Evolutionary conservation across 2,329 filamentous ascomycete species (phyloP).

Genomic region (Remersonia thermophila): DNA sequence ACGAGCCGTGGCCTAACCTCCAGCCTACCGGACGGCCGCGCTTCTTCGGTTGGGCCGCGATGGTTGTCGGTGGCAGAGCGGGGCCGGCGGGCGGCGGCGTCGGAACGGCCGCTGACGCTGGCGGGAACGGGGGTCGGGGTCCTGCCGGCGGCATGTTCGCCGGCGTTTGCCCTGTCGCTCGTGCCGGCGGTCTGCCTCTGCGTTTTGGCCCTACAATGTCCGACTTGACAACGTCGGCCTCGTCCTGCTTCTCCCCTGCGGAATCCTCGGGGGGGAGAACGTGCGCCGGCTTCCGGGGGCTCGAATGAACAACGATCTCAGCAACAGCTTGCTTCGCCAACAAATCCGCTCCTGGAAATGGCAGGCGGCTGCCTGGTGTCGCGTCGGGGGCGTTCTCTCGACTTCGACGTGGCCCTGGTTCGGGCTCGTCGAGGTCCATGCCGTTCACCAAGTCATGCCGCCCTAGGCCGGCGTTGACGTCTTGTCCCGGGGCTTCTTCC

Average conservation of each 20-base stretch:
- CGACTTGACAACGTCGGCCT: conserved; percentile 9
- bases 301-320: conserved; percentile 10
- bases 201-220: conserved; percentile 7
- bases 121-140: no score
- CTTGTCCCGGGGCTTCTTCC: neutral
- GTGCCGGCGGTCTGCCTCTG: neutral
- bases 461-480: no score
- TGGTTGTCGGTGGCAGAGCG: conserved; percentile 2
- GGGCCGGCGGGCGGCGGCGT: conserved; percentile 3
- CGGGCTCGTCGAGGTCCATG: neutral
- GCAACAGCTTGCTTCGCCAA: conserved; percentile 1
- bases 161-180: no score
- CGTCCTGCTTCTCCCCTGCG: neutral
- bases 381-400: neutral
- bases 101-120: no score
- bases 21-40: conserved; percentile 39
- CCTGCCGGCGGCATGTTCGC: no score
- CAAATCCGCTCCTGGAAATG: conserved; percentile 1
- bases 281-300: conserved; percentile 4
- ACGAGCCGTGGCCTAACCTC: conserved; percentile 24
- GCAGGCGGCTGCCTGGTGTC: conserved; percentile 1
- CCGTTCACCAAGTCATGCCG: no score
- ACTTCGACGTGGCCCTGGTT: neutral
- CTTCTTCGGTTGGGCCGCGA: conserved; percentile 15
- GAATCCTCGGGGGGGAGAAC: conserved; percentile 1